phyloP scores from a whole-genome alignment of 2,329 filamentous ascomycete genomes.

The Didymella keratinophila region DNA sequence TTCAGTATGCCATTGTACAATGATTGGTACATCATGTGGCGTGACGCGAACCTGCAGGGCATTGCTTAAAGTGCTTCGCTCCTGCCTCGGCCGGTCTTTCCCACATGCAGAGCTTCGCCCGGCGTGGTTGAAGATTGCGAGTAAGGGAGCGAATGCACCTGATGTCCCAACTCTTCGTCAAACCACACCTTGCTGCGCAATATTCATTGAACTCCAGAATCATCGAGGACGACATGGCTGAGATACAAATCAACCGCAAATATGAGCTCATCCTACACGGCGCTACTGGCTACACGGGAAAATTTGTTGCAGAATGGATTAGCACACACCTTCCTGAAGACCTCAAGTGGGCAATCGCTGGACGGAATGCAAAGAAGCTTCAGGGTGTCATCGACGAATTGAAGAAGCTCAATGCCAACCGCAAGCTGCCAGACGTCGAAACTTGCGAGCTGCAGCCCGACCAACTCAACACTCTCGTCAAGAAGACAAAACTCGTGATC shows the following conservation, averaged over 20 bases:
- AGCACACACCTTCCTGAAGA: conserved; percentile 73
- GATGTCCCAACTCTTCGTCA: conserved; percentile 20
- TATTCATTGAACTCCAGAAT: conserved; percentile 10
- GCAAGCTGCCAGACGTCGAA: conserved; percentile 59
- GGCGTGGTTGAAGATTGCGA: conserved; percentile 15
- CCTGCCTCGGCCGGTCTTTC: conserved; percentile 28
- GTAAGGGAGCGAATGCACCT: conserved; percentile 21
- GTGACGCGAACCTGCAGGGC: conserved; percentile 2
- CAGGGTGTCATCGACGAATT: conserved; percentile 72
- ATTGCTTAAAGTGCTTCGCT: conserved; percentile 15
- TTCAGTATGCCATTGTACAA: no score
- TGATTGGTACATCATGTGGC: conserved; percentile 4
- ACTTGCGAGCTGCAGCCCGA: conserved; percentile 54
- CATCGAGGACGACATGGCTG: conserved; percentile 32
- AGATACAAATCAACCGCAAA: conserved; percentile 49
- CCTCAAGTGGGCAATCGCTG: conserved; percentile 87
- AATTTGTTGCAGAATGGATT: conserved; percentile 78
- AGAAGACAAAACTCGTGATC: conserved; percentile 66
- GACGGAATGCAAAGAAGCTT: conserved; percentile 80
- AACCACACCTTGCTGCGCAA: conserved; percentile 15
- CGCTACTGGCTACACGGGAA: conserved; percentile 84
- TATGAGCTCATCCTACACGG: conserved; percentile 74
- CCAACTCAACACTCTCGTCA: conserved; percentile 61
- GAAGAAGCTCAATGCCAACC: conserved; percentile 71
- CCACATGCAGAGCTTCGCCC: conserved; percentile 36